Percentiles rank a stretch among this genome's conserved stretches.
These are phyloP conservation scores for Dryas octopetala DNA, from an alignment of 306 rosid species.

Conservation along the genomic window DNA sequence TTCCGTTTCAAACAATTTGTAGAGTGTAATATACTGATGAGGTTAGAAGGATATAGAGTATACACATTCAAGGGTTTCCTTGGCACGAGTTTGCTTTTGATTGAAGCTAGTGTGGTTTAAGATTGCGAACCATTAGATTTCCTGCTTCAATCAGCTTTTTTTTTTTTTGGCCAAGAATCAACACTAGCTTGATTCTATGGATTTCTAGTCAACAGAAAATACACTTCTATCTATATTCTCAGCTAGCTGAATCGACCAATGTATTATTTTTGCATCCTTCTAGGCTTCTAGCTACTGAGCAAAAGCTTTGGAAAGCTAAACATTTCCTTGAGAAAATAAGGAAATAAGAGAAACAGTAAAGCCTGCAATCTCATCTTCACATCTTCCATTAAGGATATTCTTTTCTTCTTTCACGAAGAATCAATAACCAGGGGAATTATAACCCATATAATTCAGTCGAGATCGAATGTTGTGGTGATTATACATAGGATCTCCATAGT, in stretches of 20 bases:
- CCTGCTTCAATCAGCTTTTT: background rate
- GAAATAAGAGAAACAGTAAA: constrained; percentile 4
- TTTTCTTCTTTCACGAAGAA: constrained; percentile 15
- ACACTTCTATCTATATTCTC: background rate
- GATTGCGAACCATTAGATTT: background rate
- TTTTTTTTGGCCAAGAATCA: background rate
- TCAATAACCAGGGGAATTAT: constrained; percentile 59
- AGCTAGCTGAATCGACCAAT: background rate
- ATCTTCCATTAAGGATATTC: constrained; percentile 8
- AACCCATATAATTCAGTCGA: constrained; percentile 59
- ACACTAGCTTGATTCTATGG: constrained; percentile 17
- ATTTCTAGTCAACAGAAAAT: constrained; percentile 12
- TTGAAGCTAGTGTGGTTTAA: background rate
- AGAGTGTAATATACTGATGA: background rate
- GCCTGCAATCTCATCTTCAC: constrained; percentile 5
- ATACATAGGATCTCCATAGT: constrained; percentile 67
- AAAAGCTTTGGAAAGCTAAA: constrained; percentile 8
- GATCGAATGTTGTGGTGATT: constrained; percentile 73
- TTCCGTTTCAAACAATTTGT: background rate
- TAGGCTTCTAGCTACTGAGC: background rate
- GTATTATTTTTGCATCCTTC: constrained; percentile 4
- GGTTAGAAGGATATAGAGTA: background rate
- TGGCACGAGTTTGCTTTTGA: background rate
- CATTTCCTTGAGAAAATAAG: constrained; percentile 10
- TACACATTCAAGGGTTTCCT: background rate